Percentiles rank a stretch among this genome's conserved stretches.
Evolutionary conservation across 2,329 filamentous ascomycete species (phyloP).

Genomic region (Cercospora janseana): DNA sequence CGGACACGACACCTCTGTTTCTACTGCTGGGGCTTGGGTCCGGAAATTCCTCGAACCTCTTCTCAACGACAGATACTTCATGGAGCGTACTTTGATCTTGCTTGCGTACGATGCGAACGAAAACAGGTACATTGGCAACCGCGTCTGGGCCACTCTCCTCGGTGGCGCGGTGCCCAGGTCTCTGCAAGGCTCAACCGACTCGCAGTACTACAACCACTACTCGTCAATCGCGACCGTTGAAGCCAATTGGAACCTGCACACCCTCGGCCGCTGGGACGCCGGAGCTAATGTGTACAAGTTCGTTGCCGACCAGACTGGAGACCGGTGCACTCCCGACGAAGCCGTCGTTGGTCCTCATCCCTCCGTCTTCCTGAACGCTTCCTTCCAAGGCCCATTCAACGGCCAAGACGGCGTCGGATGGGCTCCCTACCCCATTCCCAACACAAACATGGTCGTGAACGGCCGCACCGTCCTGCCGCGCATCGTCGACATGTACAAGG

Average conservation of each 20-base stretch:
- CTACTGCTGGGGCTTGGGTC: conserved; percentile 66
- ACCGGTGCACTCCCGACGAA: conserved; percentile 31
- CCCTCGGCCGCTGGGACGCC: conserved; percentile 48
- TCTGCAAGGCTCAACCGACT: conserved; percentile 67
- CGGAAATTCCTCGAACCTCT: conserved; percentile 68
- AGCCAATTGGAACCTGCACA: conserved; percentile 48
- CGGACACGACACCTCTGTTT: conserved; percentile 72
- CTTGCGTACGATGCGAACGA: conserved; percentile 78
- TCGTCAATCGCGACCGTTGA: conserved; percentile 46
- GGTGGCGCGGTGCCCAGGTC: conserved; percentile 68
- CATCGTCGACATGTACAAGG: conserved; percentile 31
- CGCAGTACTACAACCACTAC: conserved; percentile 56
- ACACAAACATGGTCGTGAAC: conserved; percentile 31
- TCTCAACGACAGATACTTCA: conserved; percentile 67
- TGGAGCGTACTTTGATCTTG: conserved; percentile 71
- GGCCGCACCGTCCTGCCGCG: conserved; percentile 35
- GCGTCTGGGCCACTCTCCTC: conserved; percentile 67
- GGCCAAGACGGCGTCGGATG: conserved; percentile 20
- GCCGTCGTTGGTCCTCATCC: conserved; percentile 30
- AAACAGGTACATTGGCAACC: conserved; percentile 63
- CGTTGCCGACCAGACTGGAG: conserved; percentile 40
- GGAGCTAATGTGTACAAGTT: conserved; percentile 47
- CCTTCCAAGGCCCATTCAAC: conserved; percentile 39
- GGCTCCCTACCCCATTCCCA: conserved; percentile 34
- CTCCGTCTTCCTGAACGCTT: conserved; percentile 36